A percentile compares a stretch with the other conserved stretches of the same genome.
These are phyloP conservation scores for Sequoiadendron giganteum DNA, from an alignment of 75 land plant genomes.

Conservation along the genomic window DNA sequence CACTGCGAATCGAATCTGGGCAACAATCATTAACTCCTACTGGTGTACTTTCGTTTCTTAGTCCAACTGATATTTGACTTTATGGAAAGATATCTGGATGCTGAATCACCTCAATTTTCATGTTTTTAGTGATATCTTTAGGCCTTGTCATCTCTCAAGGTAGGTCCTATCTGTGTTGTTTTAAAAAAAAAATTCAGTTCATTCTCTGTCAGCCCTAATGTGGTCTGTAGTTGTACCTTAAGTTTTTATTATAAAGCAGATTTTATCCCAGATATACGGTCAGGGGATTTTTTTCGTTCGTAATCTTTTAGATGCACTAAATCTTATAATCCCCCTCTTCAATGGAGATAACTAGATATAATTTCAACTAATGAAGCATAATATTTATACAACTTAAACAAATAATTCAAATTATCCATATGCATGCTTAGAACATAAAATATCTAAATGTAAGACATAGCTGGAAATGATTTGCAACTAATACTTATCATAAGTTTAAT, in stretches of 20 bases:
- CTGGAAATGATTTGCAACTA: not conserved
- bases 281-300: not conserved
- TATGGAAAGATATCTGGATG: not conserved
- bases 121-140: not conserved
- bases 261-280: too few relatives aligned
- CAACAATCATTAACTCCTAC: not conserved
- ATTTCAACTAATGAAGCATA: not conserved
- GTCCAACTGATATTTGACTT: not conserved
- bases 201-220: not conserved
- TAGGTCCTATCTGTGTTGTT: not conserved
- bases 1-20: not conserved
- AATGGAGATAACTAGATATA: too few relatives aligned
- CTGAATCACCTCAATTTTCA: not conserved
- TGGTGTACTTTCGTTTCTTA: not conserved
- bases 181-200: too few relatives aligned
- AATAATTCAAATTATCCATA: not conserved
- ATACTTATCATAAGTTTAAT: not conserved
- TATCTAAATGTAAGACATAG: not conserved
- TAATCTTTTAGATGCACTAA: not conserved
- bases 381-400: not conserved
- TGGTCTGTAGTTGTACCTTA: not conserved
- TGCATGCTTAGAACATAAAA: not conserved
- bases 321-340: too few relatives aligned
- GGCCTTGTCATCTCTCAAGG: not conserved
- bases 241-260: too few relatives aligned